Evolutionary conservation across 306 rosid genomes (phyloP).

Genomic region (Morella rubra): DNA sequence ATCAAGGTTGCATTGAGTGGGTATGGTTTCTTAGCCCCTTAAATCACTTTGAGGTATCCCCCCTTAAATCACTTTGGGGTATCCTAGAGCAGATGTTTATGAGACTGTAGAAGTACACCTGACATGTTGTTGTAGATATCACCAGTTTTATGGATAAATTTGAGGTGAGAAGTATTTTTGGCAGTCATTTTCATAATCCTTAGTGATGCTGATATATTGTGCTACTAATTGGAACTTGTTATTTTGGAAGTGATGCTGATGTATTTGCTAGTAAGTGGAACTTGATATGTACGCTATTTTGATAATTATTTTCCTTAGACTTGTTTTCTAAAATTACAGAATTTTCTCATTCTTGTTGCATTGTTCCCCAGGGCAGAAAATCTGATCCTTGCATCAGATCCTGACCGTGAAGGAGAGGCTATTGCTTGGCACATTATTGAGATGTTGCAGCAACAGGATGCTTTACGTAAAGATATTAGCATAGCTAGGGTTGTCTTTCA

Average conservation of each 20-base stretch:
- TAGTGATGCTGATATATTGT: conserved; percentile 17
- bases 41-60: conserved; percentile 20
- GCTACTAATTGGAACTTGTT: conserved; percentile 16
- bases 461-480: conserved; percentile 53
- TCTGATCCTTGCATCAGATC: conserved; percentile 99
- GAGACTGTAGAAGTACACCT: conserved; percentile 6
- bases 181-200: conserved; percentile 16
- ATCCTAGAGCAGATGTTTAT: conserved; percentile 18
- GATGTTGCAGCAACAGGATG: conserved; percentile 93
- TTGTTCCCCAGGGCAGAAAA: conserved; percentile 87
- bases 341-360: conserved; percentile 32
- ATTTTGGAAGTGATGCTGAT: conserved; percentile 17
- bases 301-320: conserved; percentile 24
- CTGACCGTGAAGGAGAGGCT: conserved; percentile 99
- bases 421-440: conserved; percentile 97
- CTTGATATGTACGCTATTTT: not conserved
- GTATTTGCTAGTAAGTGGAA: conserved; percentile 8
- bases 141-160: not conserved
- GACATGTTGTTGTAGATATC: conserved; percentile 7
- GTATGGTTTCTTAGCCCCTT: conserved; percentile 45
- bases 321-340: conserved; percentile 21
- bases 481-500: conserved; percentile 85
- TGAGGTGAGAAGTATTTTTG: conserved; percentile 5
- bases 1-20: conserved; percentile 79
- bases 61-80: conserved; percentile 19